phyloP scores from a whole-genome alignment of 2,329 filamentous ascomycete species.

The Botrytis porri region DNA sequence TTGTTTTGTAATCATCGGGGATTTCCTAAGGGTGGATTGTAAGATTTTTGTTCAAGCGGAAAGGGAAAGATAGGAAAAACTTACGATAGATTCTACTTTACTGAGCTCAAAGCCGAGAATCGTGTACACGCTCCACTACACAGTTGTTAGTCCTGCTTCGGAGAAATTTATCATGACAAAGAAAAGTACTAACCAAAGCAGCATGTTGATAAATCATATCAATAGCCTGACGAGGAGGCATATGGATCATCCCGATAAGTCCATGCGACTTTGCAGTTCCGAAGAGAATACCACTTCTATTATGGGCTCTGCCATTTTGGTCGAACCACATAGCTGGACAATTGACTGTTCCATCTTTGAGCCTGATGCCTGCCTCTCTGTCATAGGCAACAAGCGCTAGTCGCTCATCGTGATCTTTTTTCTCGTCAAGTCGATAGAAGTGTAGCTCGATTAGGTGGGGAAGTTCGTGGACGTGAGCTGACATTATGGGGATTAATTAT shows the following conservation, averaged over 20 bases:
- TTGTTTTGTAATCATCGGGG: background rate
- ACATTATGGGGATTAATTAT: background rate
- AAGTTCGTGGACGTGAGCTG: background rate
- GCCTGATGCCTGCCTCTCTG: background rate
- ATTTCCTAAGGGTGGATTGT: background rate
- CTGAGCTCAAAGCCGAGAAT: background rate
- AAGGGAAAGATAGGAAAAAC: background rate
- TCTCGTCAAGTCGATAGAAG: background rate
- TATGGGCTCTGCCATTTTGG: background rate
- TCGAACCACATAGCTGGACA: conserved; percentile 6
- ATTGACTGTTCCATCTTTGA: background rate
- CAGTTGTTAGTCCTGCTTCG: background rate
- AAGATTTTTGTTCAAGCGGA: background rate
- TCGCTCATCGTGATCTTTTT: background rate
- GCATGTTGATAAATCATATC: conserved; percentile 5
- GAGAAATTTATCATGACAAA: background rate
- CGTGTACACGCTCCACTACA: conserved; percentile 6
- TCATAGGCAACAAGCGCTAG: conserved; percentile 5
- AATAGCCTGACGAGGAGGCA: background rate
- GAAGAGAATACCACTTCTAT: background rate
- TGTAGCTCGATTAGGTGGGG: background rate
- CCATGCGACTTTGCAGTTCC: background rate
- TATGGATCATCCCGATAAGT: background rate
- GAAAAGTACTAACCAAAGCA: background rate
- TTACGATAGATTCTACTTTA: background rate